Conservation (phyloP, 768 basidiomycete genomes). For the Hypholoma sublateritium region DNA sequence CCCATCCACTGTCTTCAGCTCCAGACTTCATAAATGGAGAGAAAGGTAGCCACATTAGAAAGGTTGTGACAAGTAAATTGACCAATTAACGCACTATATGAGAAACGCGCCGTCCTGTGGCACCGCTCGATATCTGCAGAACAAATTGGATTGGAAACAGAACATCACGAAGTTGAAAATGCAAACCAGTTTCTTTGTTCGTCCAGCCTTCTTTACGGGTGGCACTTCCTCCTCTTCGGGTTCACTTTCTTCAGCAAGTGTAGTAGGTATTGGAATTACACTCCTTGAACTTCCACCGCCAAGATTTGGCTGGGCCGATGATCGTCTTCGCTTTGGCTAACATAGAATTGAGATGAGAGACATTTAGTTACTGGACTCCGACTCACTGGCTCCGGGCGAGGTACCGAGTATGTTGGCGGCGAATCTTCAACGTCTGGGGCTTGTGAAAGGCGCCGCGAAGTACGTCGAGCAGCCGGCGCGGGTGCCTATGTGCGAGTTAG, state of each 20-base stretch:
- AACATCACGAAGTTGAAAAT: not conserved
- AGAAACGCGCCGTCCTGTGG: conserved; percentile 57
- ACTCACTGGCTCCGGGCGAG: conserved; percentile 40
- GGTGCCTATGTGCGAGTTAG: conserved; percentile 7
- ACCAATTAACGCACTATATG: conserved; percentile 31
- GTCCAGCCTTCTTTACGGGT: conserved; percentile 58
- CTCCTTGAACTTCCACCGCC: conserved; percentile 50
- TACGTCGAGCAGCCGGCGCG: conserved; percentile 21
- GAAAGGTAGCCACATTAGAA: not conserved
- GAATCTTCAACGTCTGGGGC: conserved; percentile 48
- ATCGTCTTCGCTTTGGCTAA: conserved; percentile 78
- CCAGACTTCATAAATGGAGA: conserved; percentile 17
- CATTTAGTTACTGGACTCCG: conserved; percentile 10
- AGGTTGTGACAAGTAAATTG: not conserved
- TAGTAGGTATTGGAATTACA: conserved; percentile 38
- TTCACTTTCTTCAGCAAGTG: conserved; percentile 72
- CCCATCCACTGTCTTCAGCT: conserved; percentile 81
- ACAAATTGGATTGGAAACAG: conserved; percentile 4
- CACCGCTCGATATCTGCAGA: conserved; percentile 45
- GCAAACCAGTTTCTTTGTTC: conserved; percentile 58
- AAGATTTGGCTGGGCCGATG: conserved; percentile 73
- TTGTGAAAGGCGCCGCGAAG: conserved; percentile 66
- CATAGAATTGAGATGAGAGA: conserved; percentile 10
- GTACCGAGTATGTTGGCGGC: conserved; percentile 46
- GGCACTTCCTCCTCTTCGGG: conserved; percentile 54